Evolutionary conservation across 305 asterid species (phyloP).

Genomic region (Fraxinus latifolia): DNA sequence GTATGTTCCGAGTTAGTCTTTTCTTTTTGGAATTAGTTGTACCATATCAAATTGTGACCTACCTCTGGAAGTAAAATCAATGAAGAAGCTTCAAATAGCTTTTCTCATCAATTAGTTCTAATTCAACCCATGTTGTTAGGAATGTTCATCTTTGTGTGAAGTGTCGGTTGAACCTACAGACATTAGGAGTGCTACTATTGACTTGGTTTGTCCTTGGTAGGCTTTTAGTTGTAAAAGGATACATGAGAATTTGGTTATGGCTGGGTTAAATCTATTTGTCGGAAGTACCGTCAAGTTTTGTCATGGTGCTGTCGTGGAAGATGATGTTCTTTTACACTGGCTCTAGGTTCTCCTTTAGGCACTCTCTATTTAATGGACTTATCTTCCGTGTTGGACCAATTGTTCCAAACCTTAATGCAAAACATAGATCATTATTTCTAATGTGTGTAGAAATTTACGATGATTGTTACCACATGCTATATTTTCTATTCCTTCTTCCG

Average conservation of each 20-base stretch:
- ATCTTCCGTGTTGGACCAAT: neutral
- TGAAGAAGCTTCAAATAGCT: neutral
- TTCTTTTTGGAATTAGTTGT: neutral
- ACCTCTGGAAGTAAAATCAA: neutral
- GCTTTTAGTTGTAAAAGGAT: neutral
- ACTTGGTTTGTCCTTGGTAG: neutral
- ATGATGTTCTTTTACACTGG: neutral
- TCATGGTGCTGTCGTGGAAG: neutral
- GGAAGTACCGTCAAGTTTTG: neutral
- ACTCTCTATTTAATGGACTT: neutral
- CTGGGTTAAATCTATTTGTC: neutral
- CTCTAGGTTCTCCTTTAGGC: neutral
- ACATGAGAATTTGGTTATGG: neutral
- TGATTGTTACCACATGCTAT: neutral
- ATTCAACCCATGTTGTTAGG: neutral
- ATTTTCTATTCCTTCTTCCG: neutral
- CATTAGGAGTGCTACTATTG: neutral
- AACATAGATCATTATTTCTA: neutral
- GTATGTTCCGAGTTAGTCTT: neutral
- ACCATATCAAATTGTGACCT: neutral
- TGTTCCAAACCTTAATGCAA: neutral
- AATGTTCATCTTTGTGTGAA: neutral
- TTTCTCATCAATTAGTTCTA: neutral
- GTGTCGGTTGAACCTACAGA: neutral
- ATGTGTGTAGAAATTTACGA: neutral